Evolutionary conservation across 1,284 basidiomycete genomes (phyloP).

Genomic region (Trichosporon coremiiforme): DNA sequence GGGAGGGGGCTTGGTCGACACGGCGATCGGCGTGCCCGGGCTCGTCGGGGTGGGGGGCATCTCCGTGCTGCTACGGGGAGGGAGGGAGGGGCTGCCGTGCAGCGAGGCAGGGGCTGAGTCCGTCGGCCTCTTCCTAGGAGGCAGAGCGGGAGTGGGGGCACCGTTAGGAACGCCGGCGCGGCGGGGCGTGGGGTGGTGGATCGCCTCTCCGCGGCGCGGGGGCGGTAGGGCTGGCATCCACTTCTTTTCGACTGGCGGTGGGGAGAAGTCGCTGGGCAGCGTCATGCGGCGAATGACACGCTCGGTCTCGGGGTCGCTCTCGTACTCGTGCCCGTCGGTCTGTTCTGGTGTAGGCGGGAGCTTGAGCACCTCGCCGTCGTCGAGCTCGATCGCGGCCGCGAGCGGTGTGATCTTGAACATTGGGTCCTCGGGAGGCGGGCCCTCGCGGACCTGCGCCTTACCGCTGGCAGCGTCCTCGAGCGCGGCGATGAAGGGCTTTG

Average conservation of each 20-base stretch:
- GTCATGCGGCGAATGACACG: slow-evolving; percentile 30
- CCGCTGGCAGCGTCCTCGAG: slow-evolving; percentile 61
- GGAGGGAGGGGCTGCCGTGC: not conserved
- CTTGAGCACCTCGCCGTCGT: slow-evolving; percentile 57
- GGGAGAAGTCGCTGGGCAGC: slow-evolving; percentile 1
- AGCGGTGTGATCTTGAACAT: slow-evolving; percentile 17
- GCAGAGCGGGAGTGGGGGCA: not conserved
- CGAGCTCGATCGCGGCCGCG: slow-evolving; percentile 28
- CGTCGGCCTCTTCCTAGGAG: not conserved
- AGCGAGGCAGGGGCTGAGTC: too few species aligned
- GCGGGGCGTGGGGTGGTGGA: not conserved
- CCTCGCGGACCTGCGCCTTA: slow-evolving; percentile 56
- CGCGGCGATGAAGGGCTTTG: slow-evolving; percentile 55
- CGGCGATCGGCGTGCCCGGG: not conserved
- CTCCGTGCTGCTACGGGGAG: not conserved
- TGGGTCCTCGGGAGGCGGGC: slow-evolving; percentile 47
- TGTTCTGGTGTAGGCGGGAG: slow-evolving; percentile 58
- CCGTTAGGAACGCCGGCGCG: not conserved
- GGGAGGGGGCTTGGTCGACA: not conserved
- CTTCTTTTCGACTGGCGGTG: not conserved
- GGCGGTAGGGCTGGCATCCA: slow-evolving; percentile 4
- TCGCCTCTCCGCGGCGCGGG: not conserved
- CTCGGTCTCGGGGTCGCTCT: slow-evolving; percentile 50
- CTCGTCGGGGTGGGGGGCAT: slow-evolving; percentile 3
- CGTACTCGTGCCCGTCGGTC: slow-evolving; percentile 50